Conservation (phyloP, 805 yeast genomes). For the Myxozyma mucilagina region DNA sequence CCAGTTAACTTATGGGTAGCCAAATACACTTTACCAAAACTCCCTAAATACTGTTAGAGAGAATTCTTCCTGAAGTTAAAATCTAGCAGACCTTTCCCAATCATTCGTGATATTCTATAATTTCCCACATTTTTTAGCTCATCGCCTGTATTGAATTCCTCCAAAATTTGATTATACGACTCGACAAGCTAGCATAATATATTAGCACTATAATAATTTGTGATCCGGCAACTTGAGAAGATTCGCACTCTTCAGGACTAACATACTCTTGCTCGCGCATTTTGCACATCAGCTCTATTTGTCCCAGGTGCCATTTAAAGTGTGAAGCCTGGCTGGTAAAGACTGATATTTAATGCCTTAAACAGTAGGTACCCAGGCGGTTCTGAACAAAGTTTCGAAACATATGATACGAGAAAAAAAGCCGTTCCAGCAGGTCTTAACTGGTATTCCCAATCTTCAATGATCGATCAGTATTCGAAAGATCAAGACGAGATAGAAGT, state of each 20-base stretch:
- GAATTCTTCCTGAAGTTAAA: neutral
- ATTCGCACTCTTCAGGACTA: too few species aligned
- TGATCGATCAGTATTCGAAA: too few species aligned
- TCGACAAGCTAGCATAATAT: conserved; percentile 49
- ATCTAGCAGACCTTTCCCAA: conserved; percentile 70
- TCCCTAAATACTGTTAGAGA: conserved; percentile 30
- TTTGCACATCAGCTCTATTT: conserved; percentile 39
- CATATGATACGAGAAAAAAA: too few species aligned
- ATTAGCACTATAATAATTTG: too few species aligned
- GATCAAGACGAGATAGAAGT: too few species aligned
- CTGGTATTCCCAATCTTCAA: too few species aligned
- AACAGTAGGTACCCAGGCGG: neutral
- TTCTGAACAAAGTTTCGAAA: too few species aligned
- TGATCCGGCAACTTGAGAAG: neutral
- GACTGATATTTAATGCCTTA: too few species aligned
- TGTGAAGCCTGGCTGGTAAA: too few species aligned
- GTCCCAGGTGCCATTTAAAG: conserved; percentile 19
- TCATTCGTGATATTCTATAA: conserved; percentile 66
- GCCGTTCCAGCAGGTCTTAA: too few species aligned
- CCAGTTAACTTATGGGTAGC: conserved; percentile 77
- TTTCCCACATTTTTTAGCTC: conserved; percentile 73
- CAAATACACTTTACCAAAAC: conserved; percentile 87
- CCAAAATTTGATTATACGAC: conserved; percentile 61
- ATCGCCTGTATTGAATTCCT: conserved; percentile 46
- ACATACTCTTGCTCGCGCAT: conserved; percentile 46